These are phyloP conservation scores for Leccinum subfulvum DNA, from an alignment of 1,284 basidiomycete genomes.

Conservation along the genomic window DNA sequence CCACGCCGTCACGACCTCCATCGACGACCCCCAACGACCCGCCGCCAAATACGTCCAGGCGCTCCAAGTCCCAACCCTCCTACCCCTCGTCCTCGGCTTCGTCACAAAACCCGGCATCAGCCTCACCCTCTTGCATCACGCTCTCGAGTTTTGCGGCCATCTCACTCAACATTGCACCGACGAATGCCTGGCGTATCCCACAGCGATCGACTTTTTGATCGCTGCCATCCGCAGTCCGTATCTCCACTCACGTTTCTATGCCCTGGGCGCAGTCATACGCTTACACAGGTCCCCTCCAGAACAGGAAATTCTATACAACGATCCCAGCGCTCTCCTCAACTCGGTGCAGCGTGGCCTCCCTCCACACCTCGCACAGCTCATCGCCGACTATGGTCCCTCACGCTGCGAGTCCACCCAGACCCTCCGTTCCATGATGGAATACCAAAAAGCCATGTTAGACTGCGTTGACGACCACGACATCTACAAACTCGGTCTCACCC, in stretches of 20 bases:
- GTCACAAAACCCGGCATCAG: constrained; percentile 46
- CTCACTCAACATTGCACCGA: constrained; percentile 44
- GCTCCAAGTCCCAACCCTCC: constrained; percentile 45
- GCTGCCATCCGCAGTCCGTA: constrained; percentile 53
- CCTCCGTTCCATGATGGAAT: constrained; percentile 40
- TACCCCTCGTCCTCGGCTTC: constrained; percentile 43
- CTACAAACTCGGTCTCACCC: constrained; percentile 46
- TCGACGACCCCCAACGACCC: constrained; percentile 39
- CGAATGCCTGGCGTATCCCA: constrained; percentile 43
- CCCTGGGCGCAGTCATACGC: constrained; percentile 51
- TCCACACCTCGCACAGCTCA: constrained; percentile 42
- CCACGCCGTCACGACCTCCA: constrained; percentile 49
- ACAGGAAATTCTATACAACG: constrained; percentile 42
- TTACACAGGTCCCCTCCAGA: constrained; percentile 43
- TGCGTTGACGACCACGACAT: constrained; percentile 47
- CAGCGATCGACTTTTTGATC: constrained; percentile 48
- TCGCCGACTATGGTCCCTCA: constrained; percentile 48
- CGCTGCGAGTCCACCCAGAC: constrained; percentile 47
- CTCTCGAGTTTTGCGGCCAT: constrained; percentile 43
- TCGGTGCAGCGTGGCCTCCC: constrained; percentile 44
- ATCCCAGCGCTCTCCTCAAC: constrained; percentile 43
- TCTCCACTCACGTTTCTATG: constrained; percentile 47
- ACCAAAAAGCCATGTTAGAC: constrained; percentile 51
- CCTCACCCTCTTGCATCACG: constrained; percentile 49
- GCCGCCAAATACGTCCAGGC: constrained; percentile 38